Evolutionary conservation across 768 basidiomycete genomes (phyloP).

Genomic region (Sistotremastrum niveocremeum): DNA sequence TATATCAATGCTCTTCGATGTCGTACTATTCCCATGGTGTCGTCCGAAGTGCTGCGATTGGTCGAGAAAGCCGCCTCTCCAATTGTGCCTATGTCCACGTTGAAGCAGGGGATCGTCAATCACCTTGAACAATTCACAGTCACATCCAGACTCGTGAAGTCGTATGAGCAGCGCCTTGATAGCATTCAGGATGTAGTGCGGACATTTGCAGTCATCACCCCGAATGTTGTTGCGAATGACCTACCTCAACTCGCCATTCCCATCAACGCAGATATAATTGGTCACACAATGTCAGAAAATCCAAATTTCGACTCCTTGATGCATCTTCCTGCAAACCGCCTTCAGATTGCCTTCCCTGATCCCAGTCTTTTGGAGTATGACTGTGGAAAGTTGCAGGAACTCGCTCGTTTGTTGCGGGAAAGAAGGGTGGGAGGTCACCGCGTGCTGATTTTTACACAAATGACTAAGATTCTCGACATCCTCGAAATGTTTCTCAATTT

Average conservation of each 20-base stretch:
- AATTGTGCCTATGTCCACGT: slow-evolving; percentile 30
- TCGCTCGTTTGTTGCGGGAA: slow-evolving; percentile 65
- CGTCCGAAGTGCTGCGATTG: slow-evolving; percentile 15
- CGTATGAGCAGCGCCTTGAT: slow-evolving; percentile 45
- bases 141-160: slow-evolving; percentile 40
- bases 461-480: slow-evolving; percentile 90
- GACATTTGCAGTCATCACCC: slow-evolving; percentile 70
- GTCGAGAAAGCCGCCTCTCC: slow-evolving; percentile 22
- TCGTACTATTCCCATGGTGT: slow-evolving; percentile 21
- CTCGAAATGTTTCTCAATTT: slow-evolving; percentile 87
- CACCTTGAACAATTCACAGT: slow-evolving; percentile 26
- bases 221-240: slow-evolving; percentile 63
- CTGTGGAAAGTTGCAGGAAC: slow-evolving; percentile 86
- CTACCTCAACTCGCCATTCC: slow-evolving; percentile 50
- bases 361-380: slow-evolving; percentile 85
- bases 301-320: slow-evolving; percentile 51
- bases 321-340: slow-evolving; percentile 64
- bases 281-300: slow-evolving; percentile 15
- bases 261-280: slow-evolving; percentile 17
- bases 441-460: slow-evolving; percentile 91
- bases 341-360: slow-evolving; percentile 90
- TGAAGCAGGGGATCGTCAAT: slow-evolving; percentile 25
- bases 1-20: slow-evolving; percentile 70
- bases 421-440: slow-evolving; percentile 83
- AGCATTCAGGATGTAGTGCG: slow-evolving; percentile 42